A percentile compares a stretch with the other conserved stretches of the same genome.
phyloP scores from a whole-genome alignment of 83 land plant species.

The Picea engelmannii region DNA sequence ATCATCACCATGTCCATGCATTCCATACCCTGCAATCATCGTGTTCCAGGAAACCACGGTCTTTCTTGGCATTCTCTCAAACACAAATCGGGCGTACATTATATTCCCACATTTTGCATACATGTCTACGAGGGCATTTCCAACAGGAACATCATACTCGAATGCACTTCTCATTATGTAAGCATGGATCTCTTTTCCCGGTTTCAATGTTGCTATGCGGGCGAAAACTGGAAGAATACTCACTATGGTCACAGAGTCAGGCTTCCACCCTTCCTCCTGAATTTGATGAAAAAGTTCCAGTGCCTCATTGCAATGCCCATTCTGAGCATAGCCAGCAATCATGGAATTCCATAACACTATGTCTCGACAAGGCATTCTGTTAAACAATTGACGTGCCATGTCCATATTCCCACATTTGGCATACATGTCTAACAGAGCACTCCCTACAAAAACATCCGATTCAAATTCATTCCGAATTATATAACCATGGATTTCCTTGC shows the following conservation, averaged over 20 bases:
- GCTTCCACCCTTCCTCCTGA: not conserved
- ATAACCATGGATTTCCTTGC: slow-evolving; percentile 3
- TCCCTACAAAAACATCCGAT: not conserved
- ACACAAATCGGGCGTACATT: not conserved
- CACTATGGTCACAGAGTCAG: slow-evolving; percentile 3
- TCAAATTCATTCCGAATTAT: slow-evolving; percentile 2
- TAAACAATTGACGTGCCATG: not conserved
- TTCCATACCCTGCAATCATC: slow-evolving; percentile 8
- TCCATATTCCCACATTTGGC: slow-evolving; percentile 5
- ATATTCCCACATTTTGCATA: slow-evolving; percentile 11
- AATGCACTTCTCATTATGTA: slow-evolving; percentile 1
- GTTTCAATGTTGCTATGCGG: slow-evolving; percentile 6
- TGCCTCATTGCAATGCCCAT: slow-evolving; percentile 3
- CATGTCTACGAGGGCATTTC: slow-evolving; percentile 13
- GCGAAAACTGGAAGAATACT: slow-evolving; percentile 5
- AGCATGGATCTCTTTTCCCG: slow-evolving; percentile 13
- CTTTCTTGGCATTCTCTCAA: slow-evolving; percentile 9
- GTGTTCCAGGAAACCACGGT: slow-evolving; percentile 11
- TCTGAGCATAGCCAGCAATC: slow-evolving; percentile 14
- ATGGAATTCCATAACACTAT: slow-evolving; percentile 1
- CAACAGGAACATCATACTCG: slow-evolving; percentile 5
- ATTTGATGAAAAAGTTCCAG: not conserved
- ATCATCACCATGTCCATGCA: slow-evolving; percentile 6
- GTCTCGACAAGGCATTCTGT: not conserved
- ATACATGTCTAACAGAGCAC: slow-evolving; percentile 10